phyloP scores from a whole-genome alignment of 2,329 filamentous ascomycete species.

The Monilinia vaccinii-corymbosi region DNA sequence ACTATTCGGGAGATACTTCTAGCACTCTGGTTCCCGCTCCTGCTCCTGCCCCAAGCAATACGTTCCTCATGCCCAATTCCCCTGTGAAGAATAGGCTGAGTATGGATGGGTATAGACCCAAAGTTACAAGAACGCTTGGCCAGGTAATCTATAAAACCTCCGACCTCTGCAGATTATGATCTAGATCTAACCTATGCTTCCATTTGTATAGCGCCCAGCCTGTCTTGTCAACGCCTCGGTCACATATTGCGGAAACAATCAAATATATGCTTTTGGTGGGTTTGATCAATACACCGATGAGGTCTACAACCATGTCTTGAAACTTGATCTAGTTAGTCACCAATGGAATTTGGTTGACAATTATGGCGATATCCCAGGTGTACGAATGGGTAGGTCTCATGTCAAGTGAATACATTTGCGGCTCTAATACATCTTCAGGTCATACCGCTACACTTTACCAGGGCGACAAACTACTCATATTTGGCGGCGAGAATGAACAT shows the following conservation, averaged over 20 bases:
- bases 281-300: constrained; percentile 99
- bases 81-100: constrained; percentile 58
- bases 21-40: constrained; percentile 42
- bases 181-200: not conserved
- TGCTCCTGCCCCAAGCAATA: constrained; percentile 47
- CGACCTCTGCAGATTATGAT: not conserved
- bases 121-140: constrained; percentile 68
- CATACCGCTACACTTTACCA: constrained; percentile 93
- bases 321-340: constrained; percentile 74
- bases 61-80: constrained; percentile 86
- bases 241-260: constrained; percentile 95
- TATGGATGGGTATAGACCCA: constrained; percentile 72
- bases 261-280: constrained; percentile 96
- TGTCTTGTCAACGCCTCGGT: constrained; percentile 97
- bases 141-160: constrained; percentile 33
- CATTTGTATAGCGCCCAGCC: constrained; percentile 55
- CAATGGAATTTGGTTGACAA: constrained; percentile 97
- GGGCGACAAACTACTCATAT: constrained; percentile 91
- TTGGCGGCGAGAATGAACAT: constrained; percentile 97
- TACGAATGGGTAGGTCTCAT: constrained; percentile 71
- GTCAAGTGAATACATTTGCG: not conserved
- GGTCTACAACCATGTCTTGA: constrained; percentile 95
- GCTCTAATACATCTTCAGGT: constrained; percentile 40
- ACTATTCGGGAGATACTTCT: constrained; percentile 14
- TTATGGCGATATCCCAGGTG: constrained; percentile 94